Conservation (phyloP, 2,329 filamentous ascomycete species). For the Shiraia sp. region DNA sequence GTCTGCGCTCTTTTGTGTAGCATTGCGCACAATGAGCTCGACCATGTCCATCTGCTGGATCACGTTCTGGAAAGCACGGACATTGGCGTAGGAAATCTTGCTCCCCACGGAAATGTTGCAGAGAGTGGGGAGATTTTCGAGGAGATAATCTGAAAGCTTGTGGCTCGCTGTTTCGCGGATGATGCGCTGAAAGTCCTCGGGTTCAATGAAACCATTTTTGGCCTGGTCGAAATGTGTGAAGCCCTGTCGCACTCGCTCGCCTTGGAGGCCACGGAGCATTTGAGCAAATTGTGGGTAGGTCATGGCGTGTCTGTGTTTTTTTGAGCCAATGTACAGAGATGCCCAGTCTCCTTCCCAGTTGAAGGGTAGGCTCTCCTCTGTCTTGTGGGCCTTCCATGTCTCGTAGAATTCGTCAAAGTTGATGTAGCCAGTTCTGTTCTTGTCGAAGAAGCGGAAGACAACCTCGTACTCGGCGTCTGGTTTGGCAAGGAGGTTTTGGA, state of each 20-base stretch:
- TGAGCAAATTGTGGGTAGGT: conserved; percentile 97
- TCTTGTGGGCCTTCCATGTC: conserved; percentile 86
- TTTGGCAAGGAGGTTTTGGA: conserved; percentile 91
- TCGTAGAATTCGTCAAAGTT: conserved; percentile 87
- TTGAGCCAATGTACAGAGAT: conserved; percentile 86
- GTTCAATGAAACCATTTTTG: conserved; percentile 91
- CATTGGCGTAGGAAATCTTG: conserved; percentile 97
- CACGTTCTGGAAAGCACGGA: conserved; percentile 96
- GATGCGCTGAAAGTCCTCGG: conserved; percentile 94
- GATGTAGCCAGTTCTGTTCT: conserved; percentile 79
- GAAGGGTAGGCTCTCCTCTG: conserved; percentile 82
- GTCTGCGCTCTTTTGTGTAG: conserved; percentile 79
- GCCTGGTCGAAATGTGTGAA: conserved; percentile 92
- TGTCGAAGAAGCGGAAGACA: conserved; percentile 93
- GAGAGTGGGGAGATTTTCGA: conserved; percentile 86
- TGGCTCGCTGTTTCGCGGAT: conserved; percentile 90
- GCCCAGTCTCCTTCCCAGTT: conserved; percentile 98
- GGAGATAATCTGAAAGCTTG: conserved; percentile 94
- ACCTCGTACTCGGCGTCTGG: conserved; percentile 99
- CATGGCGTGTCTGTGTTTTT: conserved; percentile 85
- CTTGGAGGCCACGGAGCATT: conserved; percentile 94
- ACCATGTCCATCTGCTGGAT: conserved; percentile 98
- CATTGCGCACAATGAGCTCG: conserved; percentile 88
- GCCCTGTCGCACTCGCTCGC: conserved; percentile 92
- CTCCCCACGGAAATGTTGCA: conserved; percentile 91